Percentiles rank a stretch among this genome's conserved stretches.
phyloP scores from a whole-genome alignment of 257 asterid genomes.

The Jacaranda mimosifolia region DNA sequence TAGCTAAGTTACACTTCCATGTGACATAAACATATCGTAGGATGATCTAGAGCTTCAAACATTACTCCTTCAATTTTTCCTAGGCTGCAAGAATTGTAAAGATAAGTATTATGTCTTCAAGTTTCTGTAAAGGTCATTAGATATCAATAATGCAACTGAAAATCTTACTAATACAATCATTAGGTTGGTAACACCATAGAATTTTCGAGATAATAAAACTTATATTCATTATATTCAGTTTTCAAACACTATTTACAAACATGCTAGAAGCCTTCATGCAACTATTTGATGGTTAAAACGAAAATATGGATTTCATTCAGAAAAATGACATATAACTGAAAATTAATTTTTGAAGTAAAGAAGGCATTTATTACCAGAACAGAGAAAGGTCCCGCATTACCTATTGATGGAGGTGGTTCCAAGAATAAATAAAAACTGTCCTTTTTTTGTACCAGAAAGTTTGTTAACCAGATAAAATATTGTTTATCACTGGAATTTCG shows the following conservation, averaged over 20 bases:
- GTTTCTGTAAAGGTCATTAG: constrained; percentile 12
- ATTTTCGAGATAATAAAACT: too few relatives aligned
- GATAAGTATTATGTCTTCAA: neutral
- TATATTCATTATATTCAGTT: too few relatives aligned
- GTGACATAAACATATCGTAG: neutral
- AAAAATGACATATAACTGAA: neutral
- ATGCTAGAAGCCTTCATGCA: too few relatives aligned
- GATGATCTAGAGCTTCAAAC: constrained; percentile 6
- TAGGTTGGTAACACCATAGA: too few relatives aligned
- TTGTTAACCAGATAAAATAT: neutral
- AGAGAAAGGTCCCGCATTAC: constrained; percentile 21
- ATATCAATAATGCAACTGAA: neutral
- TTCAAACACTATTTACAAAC: too few relatives aligned
- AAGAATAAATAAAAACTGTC: constrained; percentile 14
- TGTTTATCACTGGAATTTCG: neutral
- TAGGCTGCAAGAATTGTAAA: neutral
- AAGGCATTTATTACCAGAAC: constrained; percentile 1
- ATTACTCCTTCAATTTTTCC: neutral
- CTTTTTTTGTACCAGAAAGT: neutral
- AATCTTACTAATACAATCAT: neutral
- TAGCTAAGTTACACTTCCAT: constrained; percentile 31
- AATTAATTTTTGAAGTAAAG: constrained; percentile 13
- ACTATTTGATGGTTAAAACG: too few relatives aligned
- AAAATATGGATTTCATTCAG: neutral
- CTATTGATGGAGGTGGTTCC: constrained; percentile 11